Base-by-base conservation (phyloP, 2,329 filamentous ascomycete genomes). In the Phaeosphaeriaceae sp. region DNA sequence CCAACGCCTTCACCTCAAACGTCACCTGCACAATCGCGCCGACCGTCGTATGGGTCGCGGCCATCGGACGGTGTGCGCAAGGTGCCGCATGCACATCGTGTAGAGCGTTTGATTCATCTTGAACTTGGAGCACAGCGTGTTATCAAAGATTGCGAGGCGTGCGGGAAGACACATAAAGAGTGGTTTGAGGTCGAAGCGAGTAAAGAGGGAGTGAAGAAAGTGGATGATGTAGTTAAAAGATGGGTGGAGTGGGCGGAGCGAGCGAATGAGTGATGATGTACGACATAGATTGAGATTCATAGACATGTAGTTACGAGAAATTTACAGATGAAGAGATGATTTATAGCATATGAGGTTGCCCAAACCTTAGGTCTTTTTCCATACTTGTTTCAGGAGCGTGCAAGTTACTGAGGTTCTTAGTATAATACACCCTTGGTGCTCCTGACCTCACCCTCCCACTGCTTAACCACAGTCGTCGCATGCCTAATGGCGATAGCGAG, bases 391-490 rank as follows among this genome's bases (percentile, higher is more conserved):
- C 11, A 26, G 45, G 88, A 90, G 72, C 47, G 38, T 16, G 46
- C 43, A 8, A 53, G 50, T 43, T 45, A 54, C 26, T 51, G 38
- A 43, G n/a, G 29, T n/a, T 32, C 35, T 21, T 63, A 74, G 48
- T 75, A 85, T 74, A 97, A 74, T 28, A 96, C 96, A 9, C 93
- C 93, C 83, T 97, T 97, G 7, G 93, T 97, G 78, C 92, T 97
- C 44, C 92, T 90, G 20, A 97, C 87, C 80, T 99, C 94, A 2
- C 91, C 92, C 76, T 95, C 92, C 71, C 88, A 87, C 9, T 90
- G 91, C 34, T 85, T 83, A 26, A 93, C 85, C 62, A 85, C 82
- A 42, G 83, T 82, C 40, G 87, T 93, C 8, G 94, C 94, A 73
- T 83, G 83, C 63, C 88, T 83, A 46, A 95, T 82, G 6, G 94